Base-by-base conservation (phyloP, 2,329 filamentous ascomycete species). In the Pseudonectria buxi region DNA sequence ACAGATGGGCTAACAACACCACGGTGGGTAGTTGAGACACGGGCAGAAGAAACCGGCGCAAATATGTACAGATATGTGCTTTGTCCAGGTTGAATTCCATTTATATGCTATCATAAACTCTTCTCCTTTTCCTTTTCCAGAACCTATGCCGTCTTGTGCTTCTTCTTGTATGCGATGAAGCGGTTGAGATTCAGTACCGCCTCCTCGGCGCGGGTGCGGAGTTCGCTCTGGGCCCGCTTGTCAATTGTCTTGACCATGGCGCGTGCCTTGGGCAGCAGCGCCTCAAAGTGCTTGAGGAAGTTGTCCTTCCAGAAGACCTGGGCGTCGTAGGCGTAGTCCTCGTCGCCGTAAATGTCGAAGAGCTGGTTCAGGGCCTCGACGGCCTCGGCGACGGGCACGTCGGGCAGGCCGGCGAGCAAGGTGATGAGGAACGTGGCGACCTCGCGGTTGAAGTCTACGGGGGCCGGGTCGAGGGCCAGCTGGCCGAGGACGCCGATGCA, bases 271-370 rank as follows among this genome's bases (percentile, higher is more conserved):
- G 74, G 71, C 14, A 70, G 46, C 6, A 62, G 59, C 12, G 68
- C 71, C 45, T 79, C 73, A 2, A 84, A 59, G 41, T 77, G 74
- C 46, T 69, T 65, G 36, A 79, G 55, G 50, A 83, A 77, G 43
- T 65, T 67, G 43, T 77, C 68, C 46, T 69, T 68, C 73, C 78
- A 81, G 57, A 83, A 84, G 3, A 83, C 78, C 16, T 72, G 67
- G 38, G 62, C 64, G 52, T 83, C 80, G 51, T 72, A 79, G 10
- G 67, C 61, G 35, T 64, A 67, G 10, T 64, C 66, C 54, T 78
- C 76, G 51, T 83, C 75, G 16, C 69, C 73, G 57, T 83, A 84
- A 7, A 84, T 68, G 46, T 83, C 80, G 46, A 81, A 81, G 13
- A 84, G 43, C 55, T 81, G 76, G 57, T 83, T 76, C 28, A 83